Evolutionary conservation across 106 monocot genomes (phyloP).

Genomic region (Phalaenopsis aphrodite): DNA sequence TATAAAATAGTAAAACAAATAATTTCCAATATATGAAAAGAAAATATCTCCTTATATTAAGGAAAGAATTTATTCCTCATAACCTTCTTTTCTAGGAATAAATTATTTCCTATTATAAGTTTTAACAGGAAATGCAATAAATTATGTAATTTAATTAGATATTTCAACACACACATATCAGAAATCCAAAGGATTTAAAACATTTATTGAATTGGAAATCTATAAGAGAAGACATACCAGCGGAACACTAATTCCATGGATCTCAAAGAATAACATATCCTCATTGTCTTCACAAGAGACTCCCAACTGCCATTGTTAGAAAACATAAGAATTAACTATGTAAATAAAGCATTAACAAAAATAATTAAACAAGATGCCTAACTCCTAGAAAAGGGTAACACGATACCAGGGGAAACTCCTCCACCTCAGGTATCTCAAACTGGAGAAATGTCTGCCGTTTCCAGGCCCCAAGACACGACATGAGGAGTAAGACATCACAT

Average conservation of each 20-base stretch:
- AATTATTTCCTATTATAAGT: too few species aligned
- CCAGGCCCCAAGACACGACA: conserved; percentile 15
- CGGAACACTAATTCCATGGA: conserved; percentile 28
- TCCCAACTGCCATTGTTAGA: neutral
- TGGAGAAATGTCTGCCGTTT: conserved; percentile 21
- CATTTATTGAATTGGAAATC: neutral
- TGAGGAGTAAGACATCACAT: neutral
- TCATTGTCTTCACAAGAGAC: neutral
- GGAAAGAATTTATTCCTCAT: too few species aligned
- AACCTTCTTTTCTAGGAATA: too few species aligned
- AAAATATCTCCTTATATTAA: neutral
- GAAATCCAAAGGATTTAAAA: neutral
- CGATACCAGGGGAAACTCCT: conserved; percentile 40
- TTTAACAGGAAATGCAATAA: too few species aligned
- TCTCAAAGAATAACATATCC: conserved; percentile 11
- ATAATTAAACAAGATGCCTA: neutral
- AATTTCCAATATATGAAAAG: neutral
- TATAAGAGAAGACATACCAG: conserved; percentile 21
- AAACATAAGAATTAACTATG: conserved; percentile 5
- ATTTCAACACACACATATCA: neutral
- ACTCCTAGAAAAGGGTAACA: neutral
- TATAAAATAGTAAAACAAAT: too few species aligned
- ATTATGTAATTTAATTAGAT: too few species aligned
- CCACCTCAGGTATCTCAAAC: conserved; percentile 63
- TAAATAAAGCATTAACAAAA: neutral